A percentile compares a stretch with the other conserved stretches of the same genome.
phyloP scores from a whole-genome alignment of 805 yeast species.

The Ogataea angusta region DNA sequence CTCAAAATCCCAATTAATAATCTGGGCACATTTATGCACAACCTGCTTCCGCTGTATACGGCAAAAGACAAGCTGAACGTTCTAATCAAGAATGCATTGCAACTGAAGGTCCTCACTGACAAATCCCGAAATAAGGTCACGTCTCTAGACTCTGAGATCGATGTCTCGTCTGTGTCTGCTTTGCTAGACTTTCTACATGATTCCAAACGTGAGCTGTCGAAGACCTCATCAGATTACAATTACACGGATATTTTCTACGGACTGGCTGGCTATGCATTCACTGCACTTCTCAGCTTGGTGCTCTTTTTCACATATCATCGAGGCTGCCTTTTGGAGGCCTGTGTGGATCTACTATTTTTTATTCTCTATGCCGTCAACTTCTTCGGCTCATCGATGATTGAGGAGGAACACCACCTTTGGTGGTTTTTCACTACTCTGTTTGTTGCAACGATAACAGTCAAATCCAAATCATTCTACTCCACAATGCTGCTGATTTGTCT shows the following conservation, averaged over 20 bases:
- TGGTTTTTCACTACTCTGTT: conserved; percentile 64
- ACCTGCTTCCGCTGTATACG: conserved; percentile 53
- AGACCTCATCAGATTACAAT: conserved; percentile 71
- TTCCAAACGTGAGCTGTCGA: conserved; percentile 50
- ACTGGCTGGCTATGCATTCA: conserved; percentile 29
- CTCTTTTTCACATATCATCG: conserved; percentile 22
- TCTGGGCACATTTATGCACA: conserved; percentile 66
- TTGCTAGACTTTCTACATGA: conserved; percentile 35
- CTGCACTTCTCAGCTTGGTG: conserved; percentile 31
- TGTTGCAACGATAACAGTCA: conserved; percentile 13
- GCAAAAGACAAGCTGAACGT: conserved; percentile 34
- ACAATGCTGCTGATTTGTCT: conserved; percentile 33
- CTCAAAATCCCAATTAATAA: conserved; percentile 69
- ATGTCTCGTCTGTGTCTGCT: conserved; percentile 11
- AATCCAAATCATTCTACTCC: conserved; percentile 21
- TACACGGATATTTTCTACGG: conserved; percentile 47
- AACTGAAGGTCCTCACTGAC: conserved; percentile 46
- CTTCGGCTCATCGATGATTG: conserved; percentile 87
- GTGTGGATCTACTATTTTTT: conserved; percentile 29
- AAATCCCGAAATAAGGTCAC: conserved; percentile 34
- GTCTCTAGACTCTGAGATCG: conserved; percentile 12
- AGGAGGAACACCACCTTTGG: conserved; percentile 97
- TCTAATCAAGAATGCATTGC: conserved; percentile 55
- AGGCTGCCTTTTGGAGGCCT: conserved; percentile 14
- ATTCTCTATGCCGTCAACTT: conserved; percentile 48